Base-by-base conservation (phyloP, 208 protist species). In the Strigomonas culicis region DNA sequence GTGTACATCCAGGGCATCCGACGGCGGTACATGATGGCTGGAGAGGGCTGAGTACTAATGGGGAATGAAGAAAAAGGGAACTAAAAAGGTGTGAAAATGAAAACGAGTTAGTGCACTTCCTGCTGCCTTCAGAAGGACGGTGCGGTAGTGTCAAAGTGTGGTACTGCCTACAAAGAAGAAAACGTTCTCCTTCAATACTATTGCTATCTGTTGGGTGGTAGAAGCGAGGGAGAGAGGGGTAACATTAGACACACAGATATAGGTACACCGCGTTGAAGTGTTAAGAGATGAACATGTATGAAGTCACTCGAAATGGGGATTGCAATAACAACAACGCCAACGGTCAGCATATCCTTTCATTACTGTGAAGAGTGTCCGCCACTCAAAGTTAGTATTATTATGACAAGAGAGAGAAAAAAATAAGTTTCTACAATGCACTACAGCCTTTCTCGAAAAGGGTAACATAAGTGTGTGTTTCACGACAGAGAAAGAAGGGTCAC, bases 21-120 rank as follows among this genome's bases (percentile, higher is more conserved):
- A 28, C 77, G 68, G 25, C 77, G 77, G 22, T 46, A 51, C 52
- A 67, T 36, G 19, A 56, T 43, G 28, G n/a, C n/a, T n/a, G n/a
- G n/a, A n/a, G n/a, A n/a, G n/a, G n/a, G n/a, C n/a, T n/a, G n/a
- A n/a, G n/a, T n/a, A n/a, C n/a, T n/a, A n/a, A n/a, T n/a, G n/a
- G 34, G 34, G 10, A 39, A 39, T 4, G 10, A 39, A 36, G 43
- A 60, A 58, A 43, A 57, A 63, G 4, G 24, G 46, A 49, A 49
- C 19, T 4, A 51, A 28, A 19, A n/a, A 46, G 32, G 36, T 30
- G 22, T 25, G 36, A n/a, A 46, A 21, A 55, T 25, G 28, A 39
- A 62, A 21, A 43, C 21, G 21, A 58, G 4, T 57, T 51, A 51
- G 7, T 19, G 4, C 8, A 51, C 46, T 51, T 51, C 6, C n/a